Evolutionary conservation across 2,329 filamentous ascomycete species (phyloP), one percentile per base, ranked within the genome.

Genomic region (Phyllosticta citribraziliensis): DNA sequence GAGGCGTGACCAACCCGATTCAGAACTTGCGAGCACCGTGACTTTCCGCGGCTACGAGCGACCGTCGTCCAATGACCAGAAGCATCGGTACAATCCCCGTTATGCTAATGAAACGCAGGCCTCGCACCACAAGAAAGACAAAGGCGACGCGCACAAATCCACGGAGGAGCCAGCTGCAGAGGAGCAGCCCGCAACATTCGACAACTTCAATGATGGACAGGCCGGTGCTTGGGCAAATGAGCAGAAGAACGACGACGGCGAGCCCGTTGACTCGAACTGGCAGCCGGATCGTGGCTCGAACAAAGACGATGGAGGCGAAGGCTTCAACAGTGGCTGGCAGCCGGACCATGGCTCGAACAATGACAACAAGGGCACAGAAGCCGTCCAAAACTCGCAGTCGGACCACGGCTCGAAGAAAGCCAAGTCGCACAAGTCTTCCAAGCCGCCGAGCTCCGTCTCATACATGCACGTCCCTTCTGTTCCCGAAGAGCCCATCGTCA

Each of bases 401-500:
- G 52, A 58, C 19, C 9, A 52, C 1, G 57, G 24, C 2, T 60
- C 58, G 6, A 17, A 47, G n/a, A 60, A 60, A 10, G 5, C 25
- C 24, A 53, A 25, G 24, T 53, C 51, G 6, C 20, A 20, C 20
- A 22, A 20, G 17, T 14, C 30, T 6, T 47, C 51, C n/a, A 12
- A 14, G 10, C n/a, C 40, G 11, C n/a, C 53, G 10, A 40, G 19
- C n/a, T 51, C 58, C 58, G n/a, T 47, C n/a, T 47, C 40, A 8
- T 52, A 24, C 53, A 33, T 52, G 17, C 52, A 60, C 35, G 24
- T 25, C 1, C 55, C 47, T 8, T 9, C 22, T 9, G 25, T 57
- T 19, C 59, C 55, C 6, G 54, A 53, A 14, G 53, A 57, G 55
- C 59, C 59, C 11, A 20, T 51, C 30, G 11, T 62, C 54, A 73